Evolutionary conservation across 352 stramenopile species (phyloP).

Genomic region (Pythium guiyangense): DNA sequence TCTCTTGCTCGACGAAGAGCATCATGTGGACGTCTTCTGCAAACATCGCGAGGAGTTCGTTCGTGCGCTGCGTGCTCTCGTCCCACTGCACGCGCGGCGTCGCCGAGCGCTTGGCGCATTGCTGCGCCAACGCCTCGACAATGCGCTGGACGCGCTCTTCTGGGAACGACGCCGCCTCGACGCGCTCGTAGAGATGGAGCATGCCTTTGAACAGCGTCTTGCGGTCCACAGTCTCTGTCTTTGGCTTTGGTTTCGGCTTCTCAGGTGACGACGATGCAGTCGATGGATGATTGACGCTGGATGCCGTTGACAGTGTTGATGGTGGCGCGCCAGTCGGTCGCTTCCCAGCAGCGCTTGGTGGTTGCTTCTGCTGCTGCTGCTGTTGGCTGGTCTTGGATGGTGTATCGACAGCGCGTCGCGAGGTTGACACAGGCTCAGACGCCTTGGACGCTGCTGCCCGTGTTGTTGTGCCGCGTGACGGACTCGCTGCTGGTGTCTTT

Average conservation of each 20-base stretch:
- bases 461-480: background rate
- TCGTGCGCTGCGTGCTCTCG: conserved; percentile 33
- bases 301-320: background rate
- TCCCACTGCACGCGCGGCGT: conserved; percentile 48
- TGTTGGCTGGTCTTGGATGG: background rate
- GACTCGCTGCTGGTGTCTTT: conserved; percentile 3
- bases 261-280: background rate
- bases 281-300: conserved; percentile 4
- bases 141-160: conserved; percentile 46
- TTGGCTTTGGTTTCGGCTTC: conserved; percentile 4
- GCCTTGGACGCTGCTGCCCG: conserved; percentile 7
- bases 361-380: conserved; percentile 2
- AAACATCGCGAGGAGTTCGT: conserved; percentile 60
- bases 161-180: conserved; percentile 28
- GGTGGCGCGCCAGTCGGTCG: conserved; percentile 11
- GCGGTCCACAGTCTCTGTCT: conserved; percentile 11
- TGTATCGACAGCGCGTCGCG: conserved; percentile 3
- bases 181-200: conserved; percentile 27
- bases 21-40: conserved; percentile 55
- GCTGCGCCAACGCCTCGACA: conserved; percentile 29
- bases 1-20: conserved; percentile 51
- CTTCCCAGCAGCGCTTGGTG: conserved; percentile 1
- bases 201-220: conserved; percentile 30
- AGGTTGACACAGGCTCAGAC: background rate
- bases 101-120: conserved; percentile 23